A percentile compares a stretch with the other conserved stretches of the same genome.
Conservation (phyloP, 768 basidiomycete species). For the Suillus occidentalis region DNA sequence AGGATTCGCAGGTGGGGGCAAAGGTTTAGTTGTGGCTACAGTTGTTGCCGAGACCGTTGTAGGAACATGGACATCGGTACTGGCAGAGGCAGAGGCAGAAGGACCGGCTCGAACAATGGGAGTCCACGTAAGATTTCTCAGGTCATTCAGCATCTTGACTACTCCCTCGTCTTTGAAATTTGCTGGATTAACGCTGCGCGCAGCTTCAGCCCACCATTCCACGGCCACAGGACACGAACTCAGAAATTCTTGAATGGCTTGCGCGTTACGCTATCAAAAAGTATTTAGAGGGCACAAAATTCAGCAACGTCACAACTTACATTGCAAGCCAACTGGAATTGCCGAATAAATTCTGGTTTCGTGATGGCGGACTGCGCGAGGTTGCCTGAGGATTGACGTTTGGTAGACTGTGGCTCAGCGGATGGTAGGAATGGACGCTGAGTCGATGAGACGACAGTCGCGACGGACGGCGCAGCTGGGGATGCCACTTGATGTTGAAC, state of each 20-base stretch:
- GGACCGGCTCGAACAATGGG: background rate
- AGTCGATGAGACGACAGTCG: background rate
- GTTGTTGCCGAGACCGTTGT: no score
- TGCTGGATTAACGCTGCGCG: background rate
- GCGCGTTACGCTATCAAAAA: background rate
- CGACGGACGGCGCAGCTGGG: background rate
- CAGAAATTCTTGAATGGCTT: background rate
- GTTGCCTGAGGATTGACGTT: background rate
- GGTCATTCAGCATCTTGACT: background rate
- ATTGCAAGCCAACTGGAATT: slow-evolving; percentile 22
- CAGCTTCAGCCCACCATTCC: slow-evolving; percentile 3
- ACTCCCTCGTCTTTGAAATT: background rate
- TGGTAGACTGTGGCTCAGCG: no score
- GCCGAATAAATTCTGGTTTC: slow-evolving; percentile 19
- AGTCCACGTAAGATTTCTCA: background rate
- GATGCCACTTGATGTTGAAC: background rate
- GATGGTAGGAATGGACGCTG: background rate
- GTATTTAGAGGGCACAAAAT: background rate
- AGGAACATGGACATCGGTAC: background rate
- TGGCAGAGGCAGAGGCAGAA: background rate
- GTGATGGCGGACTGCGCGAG: background rate
- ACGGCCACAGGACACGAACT: background rate
- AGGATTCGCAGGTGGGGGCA: background rate
- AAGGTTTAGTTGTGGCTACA: background rate
- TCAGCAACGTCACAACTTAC: slow-evolving; percentile 16